A percentile compares a stretch with the other conserved stretches of the same genome.
phyloP scores from a whole-genome alignment of 2,329 filamentous ascomycete species.

The Polychaeton citri region DNA sequence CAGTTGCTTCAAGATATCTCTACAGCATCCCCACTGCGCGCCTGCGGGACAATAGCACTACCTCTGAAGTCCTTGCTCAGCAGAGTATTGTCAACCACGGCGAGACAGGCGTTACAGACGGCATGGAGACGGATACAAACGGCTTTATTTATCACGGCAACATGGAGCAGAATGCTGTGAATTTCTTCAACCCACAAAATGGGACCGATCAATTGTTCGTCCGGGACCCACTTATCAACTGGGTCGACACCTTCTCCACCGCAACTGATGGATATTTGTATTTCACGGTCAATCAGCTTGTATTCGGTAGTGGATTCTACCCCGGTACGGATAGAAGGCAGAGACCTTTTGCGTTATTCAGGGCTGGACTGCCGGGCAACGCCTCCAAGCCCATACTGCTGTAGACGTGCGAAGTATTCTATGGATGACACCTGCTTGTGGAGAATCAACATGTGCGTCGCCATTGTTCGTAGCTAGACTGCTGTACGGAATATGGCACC shows the following conservation, averaged over 20 bases:
- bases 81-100: slow-evolving; percentile 29
- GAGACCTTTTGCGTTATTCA: slow-evolving; percentile 30
- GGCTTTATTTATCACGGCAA: slow-evolving; percentile 37
- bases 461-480: no score
- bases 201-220: slow-evolving; percentile 31
- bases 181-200: slow-evolving; percentile 33
- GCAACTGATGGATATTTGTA: slow-evolving; percentile 37
- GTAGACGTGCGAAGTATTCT: no score
- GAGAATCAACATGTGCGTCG: no score
- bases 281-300: slow-evolving; percentile 40
- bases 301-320: slow-evolving; percentile 22
- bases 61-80: slow-evolving; percentile 31
- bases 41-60: slow-evolving; percentile 25
- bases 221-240: slow-evolving; percentile 34
- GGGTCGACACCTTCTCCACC: slow-evolving; percentile 32
- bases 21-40: slow-evolving; percentile 32
- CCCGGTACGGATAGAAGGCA: slow-evolving; percentile 30
- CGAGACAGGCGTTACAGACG: slow-evolving; percentile 38
- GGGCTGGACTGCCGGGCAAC: slow-evolving; percentile 27
- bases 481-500: no score
- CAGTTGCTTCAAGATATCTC: slow-evolving; percentile 31
- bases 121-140: slow-evolving; percentile 39
- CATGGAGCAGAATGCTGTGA: slow-evolving; percentile 36
- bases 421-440: no score
- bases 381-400: slow-evolving; percentile 22